Conservation (phyloP, 768 basidiomycete species). For the Boletus patriciae region DNA sequence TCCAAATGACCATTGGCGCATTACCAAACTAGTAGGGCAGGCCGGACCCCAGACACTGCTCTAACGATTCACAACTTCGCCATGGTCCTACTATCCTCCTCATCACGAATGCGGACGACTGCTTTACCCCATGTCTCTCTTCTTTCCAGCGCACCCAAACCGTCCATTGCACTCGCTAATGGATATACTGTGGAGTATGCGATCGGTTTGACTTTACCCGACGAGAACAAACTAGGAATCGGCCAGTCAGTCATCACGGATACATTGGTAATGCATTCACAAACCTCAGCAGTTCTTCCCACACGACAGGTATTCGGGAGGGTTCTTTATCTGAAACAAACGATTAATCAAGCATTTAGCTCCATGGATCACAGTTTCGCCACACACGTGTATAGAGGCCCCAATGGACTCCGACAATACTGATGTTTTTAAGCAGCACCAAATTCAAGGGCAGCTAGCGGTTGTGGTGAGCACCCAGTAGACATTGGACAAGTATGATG, state of each 20-base stretch:
- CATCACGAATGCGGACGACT: slow-evolving; percentile 62
- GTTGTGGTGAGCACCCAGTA: slow-evolving; percentile 2
- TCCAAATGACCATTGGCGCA: not conserved
- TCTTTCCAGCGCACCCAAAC: slow-evolving; percentile 71
- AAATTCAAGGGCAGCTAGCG: slow-evolving; percentile 78
- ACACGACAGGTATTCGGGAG: slow-evolving; percentile 61
- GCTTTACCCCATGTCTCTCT: slow-evolving; percentile 94
- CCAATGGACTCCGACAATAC: slow-evolving; percentile 85
- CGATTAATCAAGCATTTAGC: not conserved
- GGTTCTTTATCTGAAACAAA: slow-evolving; percentile 59
- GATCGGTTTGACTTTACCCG: slow-evolving; percentile 65
- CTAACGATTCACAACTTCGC: slow-evolving; percentile 44
- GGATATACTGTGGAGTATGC: slow-evolving; percentile 69
- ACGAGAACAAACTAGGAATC: slow-evolving; percentile 58
- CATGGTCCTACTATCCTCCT: slow-evolving; percentile 29
- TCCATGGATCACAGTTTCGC: not conserved
- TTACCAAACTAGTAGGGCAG: not conserved
- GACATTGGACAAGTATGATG: not conserved
- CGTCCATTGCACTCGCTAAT: slow-evolving; percentile 64
- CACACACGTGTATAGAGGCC: slow-evolving; percentile 71
- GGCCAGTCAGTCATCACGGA: slow-evolving; percentile 1
- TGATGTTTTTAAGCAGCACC: slow-evolving; percentile 82
- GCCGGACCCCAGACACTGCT: slow-evolving; percentile 26
- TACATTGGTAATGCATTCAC: slow-evolving; percentile 19
- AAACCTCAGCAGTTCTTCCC: slow-evolving; percentile 67